Percentiles rank a stretch among this genome's conserved stretches.
phyloP scores from a whole-genome alignment of 1,284 basidiomycete species.

The Puccinia horiana region DNA sequence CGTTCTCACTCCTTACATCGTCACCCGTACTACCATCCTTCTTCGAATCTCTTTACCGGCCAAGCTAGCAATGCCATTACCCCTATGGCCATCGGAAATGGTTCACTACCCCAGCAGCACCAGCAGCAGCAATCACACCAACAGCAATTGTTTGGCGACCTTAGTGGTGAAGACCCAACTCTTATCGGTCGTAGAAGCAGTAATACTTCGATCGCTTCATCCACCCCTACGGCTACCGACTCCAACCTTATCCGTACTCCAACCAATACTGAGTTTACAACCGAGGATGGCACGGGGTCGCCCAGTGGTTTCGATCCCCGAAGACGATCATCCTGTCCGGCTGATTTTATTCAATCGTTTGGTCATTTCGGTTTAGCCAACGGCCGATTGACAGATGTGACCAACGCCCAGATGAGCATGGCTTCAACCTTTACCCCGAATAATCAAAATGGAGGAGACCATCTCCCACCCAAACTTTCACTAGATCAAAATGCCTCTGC shows the following conservation, averaged over 20 bases:
- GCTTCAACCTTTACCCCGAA: neutral
- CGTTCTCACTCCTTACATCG: constrained; percentile 43
- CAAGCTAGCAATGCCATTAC: neutral
- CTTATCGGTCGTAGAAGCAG: constrained; percentile 5
- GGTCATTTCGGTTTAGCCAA: constrained; percentile 47
- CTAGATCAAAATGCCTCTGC: neutral
- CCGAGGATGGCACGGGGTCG: neutral
- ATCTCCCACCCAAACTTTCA: neutral
- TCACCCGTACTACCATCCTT: constrained; percentile 31
- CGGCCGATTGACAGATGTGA: constrained; percentile 14
- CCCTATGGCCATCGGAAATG: neutral
- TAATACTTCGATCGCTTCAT: constrained; percentile 19
- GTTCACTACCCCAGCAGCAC: neutral
- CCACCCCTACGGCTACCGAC: constrained; percentile 25
- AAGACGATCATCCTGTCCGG: constrained; percentile 51
- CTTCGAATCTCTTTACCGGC: constrained; percentile 1
- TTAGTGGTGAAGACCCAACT: constrained; percentile 9
- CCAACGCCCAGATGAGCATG: neutral
- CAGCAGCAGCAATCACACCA: constrained; percentile 9
- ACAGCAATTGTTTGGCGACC: neutral
- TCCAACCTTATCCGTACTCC: constrained; percentile 16
- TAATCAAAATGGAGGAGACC: neutral
- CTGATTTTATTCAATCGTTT: constrained; percentile 50
- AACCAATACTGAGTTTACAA: constrained; percentile 27
- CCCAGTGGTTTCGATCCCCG: constrained; percentile 38